These are phyloP conservation scores for Ciborinia camelliae DNA, from an alignment of 2,329 filamentous ascomycete genomes.

Conservation along the genomic window DNA sequence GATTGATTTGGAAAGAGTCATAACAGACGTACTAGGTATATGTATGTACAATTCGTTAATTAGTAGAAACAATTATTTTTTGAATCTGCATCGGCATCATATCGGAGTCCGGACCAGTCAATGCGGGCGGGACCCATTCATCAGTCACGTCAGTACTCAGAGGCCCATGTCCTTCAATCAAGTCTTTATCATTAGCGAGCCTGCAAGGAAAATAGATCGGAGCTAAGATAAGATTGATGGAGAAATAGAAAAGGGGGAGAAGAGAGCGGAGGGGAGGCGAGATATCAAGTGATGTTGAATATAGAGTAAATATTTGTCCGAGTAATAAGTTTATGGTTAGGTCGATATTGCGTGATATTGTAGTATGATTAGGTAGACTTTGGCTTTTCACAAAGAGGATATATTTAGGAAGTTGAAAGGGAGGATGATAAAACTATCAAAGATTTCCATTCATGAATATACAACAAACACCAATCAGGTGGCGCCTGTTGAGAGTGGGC, in stretches of 20 bases:
- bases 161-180: neutral
- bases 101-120: conserved; percentile 11
- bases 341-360: neutral
- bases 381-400: neutral
- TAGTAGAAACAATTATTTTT: conserved; percentile 14
- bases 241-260: neutral
- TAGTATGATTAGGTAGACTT: neutral
- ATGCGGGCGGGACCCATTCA: neutral
- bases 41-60: neutral
- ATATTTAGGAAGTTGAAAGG: neutral
- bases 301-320: too few species aligned
- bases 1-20: conserved; percentile 11
- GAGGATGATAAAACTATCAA: neutral
- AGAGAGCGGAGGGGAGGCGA: neutral
- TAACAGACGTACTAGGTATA: conserved; percentile 8
- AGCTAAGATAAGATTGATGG: conserved; percentile 13
- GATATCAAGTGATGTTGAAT: neutral
- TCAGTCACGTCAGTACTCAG: conserved; percentile 8
- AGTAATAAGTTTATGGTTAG: neutral
- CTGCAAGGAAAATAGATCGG: neutral
- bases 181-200: conserved; percentile 7
- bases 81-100: conserved; percentile 14
- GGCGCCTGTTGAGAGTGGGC: neutral
- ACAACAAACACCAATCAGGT: neutral
- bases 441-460: neutral